These are phyloP conservation scores for Spathaspora sp. DNA, from an alignment of 805 yeast genomes.

Conservation along the genomic window DNA sequence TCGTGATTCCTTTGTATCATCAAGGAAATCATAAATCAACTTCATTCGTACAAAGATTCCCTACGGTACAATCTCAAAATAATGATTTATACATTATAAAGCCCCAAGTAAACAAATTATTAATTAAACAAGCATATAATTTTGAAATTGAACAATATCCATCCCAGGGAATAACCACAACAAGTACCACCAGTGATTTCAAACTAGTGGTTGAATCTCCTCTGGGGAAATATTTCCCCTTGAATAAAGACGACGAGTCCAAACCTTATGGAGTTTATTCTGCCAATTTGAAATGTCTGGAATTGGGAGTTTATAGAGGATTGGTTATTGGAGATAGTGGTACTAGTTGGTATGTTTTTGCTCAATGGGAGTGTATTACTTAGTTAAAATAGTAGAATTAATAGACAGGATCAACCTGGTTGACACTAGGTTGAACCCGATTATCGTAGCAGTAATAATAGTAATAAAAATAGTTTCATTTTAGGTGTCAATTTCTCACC, in stretches of 20 bases:
- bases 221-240: slow-evolving; percentile 67
- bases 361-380: slow-evolving; percentile 74
- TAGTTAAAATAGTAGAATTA: not conserved
- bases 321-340: slow-evolving; percentile 76
- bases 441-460: too few relatives aligned
- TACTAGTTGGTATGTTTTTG: slow-evolving; percentile 80
- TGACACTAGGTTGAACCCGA: too few relatives aligned
- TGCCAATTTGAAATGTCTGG: slow-evolving; percentile 57
- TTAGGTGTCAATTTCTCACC: too few relatives aligned
- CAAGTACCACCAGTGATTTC: slow-evolving; percentile 25
- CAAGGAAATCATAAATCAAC: slow-evolving; percentile 58
- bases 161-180: slow-evolving; percentile 40
- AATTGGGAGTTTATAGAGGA: slow-evolving; percentile 80
- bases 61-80: slow-evolving; percentile 63
- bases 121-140: slow-evolving; percentile 54
- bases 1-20: slow-evolving; percentile 74
- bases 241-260: slow-evolving; percentile 46
- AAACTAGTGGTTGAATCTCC: slow-evolving; percentile 80
- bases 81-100: slow-evolving; percentile 79
- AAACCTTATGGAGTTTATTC: slow-evolving; percentile 55
- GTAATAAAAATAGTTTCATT: too few relatives aligned
- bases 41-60: slow-evolving; percentile 68
- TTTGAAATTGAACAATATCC: slow-evolving; percentile 67
- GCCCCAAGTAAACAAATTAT: slow-evolving; percentile 73
- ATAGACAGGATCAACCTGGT: too few relatives aligned